Evolutionary conservation across 176 grass and related monocot species (phyloP), one percentile per base, ranked within the genome.

Genomic region (Oryza australiensis): DNA sequence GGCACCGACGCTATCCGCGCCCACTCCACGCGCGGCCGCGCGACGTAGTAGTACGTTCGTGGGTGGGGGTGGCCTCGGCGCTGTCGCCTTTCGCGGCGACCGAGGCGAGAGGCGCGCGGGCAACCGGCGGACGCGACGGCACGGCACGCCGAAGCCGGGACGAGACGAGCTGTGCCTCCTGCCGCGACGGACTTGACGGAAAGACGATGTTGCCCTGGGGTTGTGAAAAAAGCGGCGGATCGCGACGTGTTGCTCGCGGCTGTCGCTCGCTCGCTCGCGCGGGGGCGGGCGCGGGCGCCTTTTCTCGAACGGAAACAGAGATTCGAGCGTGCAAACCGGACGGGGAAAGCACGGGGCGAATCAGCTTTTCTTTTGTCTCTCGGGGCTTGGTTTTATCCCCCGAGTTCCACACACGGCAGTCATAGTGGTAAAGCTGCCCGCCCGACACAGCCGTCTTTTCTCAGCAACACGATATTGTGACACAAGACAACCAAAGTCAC

Each of bases 391-490:
- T 26, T 68, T 60, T 24, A 49, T 76, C 22, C 24, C 64, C 41
- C 2, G 37, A 55, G 22, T 40, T 76, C 62, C 81, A 40, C 71
- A 16, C 26, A 28, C 3, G 26, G 62, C 24, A 8, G 9, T 14
- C 51, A 46, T 12, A 1, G 48, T 9, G 64, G 5, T 62, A 40
- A 80, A 80, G 69, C 77, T 67, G 69, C 51, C 43, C 3, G 2
- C 23, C 70, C 69, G 76, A 80, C 85, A 75, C 78, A 33, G 43
- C 77, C 62, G 26, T 69, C 76, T 80, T 86, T 73, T 66, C 75
- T 16, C 29, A 2, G 75, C 53, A 13, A 64, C 37, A 30, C 3
- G 26, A 22, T 43, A 32, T 62, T 27, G n/a, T 60, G 55, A 24
- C 55, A 60, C 22, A 24, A n/a, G 18, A 60, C 55, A 23, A 59